Evolutionary conservation across 1,284 basidiomycete species (phyloP).

Genomic region (Serendipita sp.): DNA sequence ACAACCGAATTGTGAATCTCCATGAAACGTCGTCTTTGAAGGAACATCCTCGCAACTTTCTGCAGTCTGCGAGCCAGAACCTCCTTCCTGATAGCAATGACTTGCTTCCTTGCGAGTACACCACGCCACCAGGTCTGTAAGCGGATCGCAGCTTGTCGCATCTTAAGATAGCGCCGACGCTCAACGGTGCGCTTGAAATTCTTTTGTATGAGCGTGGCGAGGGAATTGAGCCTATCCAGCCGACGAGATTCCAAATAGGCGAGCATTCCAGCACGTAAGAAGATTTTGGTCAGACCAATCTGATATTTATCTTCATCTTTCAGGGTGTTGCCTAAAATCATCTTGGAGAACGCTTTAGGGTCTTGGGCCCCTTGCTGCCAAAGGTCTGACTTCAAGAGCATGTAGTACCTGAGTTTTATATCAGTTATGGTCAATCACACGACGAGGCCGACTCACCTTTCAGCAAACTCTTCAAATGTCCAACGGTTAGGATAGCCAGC

Average conservation of each 20-base stretch:
- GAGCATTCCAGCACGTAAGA: conserved; percentile 98
- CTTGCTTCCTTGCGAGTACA: conserved; percentile 59
- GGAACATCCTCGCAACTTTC: conserved; percentile 50
- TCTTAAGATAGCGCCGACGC: conserved; percentile 62
- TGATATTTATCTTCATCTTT: conserved; percentile 95
- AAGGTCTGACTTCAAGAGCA: conserved; percentile 77
- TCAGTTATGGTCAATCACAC: conserved; percentile 12
- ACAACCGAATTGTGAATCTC: conserved; percentile 52
- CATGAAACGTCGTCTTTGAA: conserved; percentile 62
- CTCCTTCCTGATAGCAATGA: conserved; percentile 57
- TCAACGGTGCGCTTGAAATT: conserved; percentile 83
- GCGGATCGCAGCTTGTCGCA: conserved; percentile 63
- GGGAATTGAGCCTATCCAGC: conserved; percentile 71
- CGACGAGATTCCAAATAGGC: conserved; percentile 90
- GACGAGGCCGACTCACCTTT: conserved; percentile 46
- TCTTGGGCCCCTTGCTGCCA: conserved; percentile 63
- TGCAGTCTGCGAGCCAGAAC: conserved; percentile 71
- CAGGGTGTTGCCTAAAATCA: conserved; percentile 77
- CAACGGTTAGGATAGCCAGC: conserved; percentile 98
- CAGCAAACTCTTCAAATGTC: conserved; percentile 99
- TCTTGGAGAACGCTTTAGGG: conserved; percentile 66
- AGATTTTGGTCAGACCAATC: conserved; percentile 93
- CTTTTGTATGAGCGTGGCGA: conserved; percentile 95
- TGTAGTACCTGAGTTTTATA: conserved; percentile 64
- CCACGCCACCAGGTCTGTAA: conserved; percentile 94